A percentile compares a stretch with the other conserved stretches of the same genome.
Conservation (phyloP, 2,329 filamentous ascomycete species). For the Escovopsis weberi region DNA sequence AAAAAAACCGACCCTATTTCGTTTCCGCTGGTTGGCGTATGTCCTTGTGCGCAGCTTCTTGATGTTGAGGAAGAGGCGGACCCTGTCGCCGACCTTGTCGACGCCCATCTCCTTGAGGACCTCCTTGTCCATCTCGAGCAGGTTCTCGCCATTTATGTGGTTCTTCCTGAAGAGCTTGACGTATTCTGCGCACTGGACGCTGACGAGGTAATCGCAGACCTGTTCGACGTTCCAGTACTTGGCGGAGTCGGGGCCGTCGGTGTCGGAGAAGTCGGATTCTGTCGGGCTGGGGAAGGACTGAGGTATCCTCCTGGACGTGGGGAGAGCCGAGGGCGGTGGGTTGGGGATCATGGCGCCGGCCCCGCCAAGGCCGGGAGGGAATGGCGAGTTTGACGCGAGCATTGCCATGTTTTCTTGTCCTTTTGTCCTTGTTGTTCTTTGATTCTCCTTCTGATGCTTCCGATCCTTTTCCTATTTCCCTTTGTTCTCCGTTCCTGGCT, state of each 20-base stretch:
- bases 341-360: conserved; percentile 30
- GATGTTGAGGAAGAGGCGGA: conserved; percentile 75
- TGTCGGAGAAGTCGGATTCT: conserved; percentile 83
- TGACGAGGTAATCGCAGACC: conserved; percentile 80
- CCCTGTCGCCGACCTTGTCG: conserved; percentile 91
- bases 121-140: conserved; percentile 93
- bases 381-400: conserved; percentile 62
- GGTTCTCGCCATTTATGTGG: conserved; percentile 93
- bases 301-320: conserved; percentile 37
- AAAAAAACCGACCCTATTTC: conserved; percentile 55
- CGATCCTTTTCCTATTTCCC: too few relatives aligned
- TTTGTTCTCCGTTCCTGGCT: too few relatives aligned
- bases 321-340: conserved; percentile 32
- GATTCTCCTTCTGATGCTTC: not conserved
- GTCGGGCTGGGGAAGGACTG: conserved; percentile 67
- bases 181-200: conserved; percentile 88
- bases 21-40: conserved; percentile 64
- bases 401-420: conserved; percentile 42
- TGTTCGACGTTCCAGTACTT: conserved; percentile 85
- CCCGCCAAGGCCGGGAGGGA: conserved; percentile 38
- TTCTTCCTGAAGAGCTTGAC: conserved; percentile 80
- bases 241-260: conserved; percentile 59
- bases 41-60: conserved; percentile 69
- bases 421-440: not conserved
- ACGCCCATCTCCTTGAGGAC: conserved; percentile 97